A percentile compares a stretch with the other conserved stretches of the same genome.
phyloP scores from a whole-genome alignment of 441 rosid genomes.

The Gossypium aridum region DNA sequence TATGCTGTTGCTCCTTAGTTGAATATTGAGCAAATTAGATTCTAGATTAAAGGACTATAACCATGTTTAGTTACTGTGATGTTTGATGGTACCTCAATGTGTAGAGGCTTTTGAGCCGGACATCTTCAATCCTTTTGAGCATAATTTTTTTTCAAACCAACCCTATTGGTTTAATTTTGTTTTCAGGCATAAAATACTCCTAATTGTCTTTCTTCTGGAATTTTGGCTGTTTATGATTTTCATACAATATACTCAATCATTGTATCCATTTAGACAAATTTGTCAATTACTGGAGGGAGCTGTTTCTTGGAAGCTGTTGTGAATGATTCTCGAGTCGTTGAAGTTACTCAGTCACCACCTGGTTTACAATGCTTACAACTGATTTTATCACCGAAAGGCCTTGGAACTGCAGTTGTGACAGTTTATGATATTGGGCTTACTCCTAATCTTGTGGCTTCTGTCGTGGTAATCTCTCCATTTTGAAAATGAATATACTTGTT shows the following conservation, averaged over 20 bases:
- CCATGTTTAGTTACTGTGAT: not conserved
- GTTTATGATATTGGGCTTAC: conserved; percentile 79
- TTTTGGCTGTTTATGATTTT: not conserved
- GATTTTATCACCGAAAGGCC: conserved; percentile 70
- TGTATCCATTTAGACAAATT: conserved; percentile 47
- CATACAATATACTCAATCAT: not conserved
- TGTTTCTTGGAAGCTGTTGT: conserved; percentile 80
- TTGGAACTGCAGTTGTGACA: conserved; percentile 75
- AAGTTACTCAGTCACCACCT: conserved; percentile 62
- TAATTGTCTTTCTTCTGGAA: not conserved
- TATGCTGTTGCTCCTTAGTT: not conserved
- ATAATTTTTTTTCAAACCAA: not conserved
- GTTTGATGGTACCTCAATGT: not conserved
- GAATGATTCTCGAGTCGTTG: conserved; percentile 78
- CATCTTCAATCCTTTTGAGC: not conserved
- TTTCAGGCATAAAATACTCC: not conserved
- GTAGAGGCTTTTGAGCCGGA: not conserved
- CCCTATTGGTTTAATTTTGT: not conserved
- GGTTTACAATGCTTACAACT: conserved; percentile 75
- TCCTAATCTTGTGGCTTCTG: conserved; percentile 70
- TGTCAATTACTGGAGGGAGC: conserved; percentile 91
- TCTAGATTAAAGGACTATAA: not conserved
- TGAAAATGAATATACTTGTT: not conserved
- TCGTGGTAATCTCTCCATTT: conserved; percentile 44
- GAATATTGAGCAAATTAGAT: not conserved